Evolutionary conservation across 192 early-diverging fungal genomes (phyloP), one percentile per base, ranked within the genome.

Genomic region (Obelidium mucronatum): DNA sequence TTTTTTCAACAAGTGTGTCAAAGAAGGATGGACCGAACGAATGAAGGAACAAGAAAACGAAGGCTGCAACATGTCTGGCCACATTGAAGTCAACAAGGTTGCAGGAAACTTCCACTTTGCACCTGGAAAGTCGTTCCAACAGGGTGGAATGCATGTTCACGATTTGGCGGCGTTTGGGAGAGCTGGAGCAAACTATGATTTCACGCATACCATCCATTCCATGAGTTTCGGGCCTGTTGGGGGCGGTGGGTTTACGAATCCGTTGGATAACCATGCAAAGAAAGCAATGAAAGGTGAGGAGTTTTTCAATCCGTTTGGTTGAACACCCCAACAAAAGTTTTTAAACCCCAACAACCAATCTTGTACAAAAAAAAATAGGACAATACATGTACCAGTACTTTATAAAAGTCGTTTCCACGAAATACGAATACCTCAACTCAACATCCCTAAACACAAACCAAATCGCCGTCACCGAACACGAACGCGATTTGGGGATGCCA

Each of bases 41-140:
- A 79, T 96, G 53, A 84, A 87, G 53, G 87, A 84, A 40, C 95
- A 96, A 80, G 86, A 85, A 11, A 90, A 93, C 73, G 96, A 98
- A 82, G 97, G 96, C 26, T 98, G 97, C 78, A 89, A 92, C 70
- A 81, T 98, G 42, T 85, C 86, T 30, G 97, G 97, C 2, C 81
- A 83, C 56, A 76, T 97, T 28, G 78, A 87, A 40, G 94, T 98
- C 40, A 97, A 96, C 82, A 96, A 96, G 84, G 94, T 97, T 11
- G 84, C 93, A 26, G 97, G 97, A 44, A 96, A 96, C 73, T 92
- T 97, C 76, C 97, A 97, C 81, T 89, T 97, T 79, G 92, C 95
- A 8, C 95, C 96, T 15, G 96, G 97, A 54, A 89, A 91, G 55
- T 89, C 80, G 76, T 94, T 94, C 79, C 83, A 91, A 67, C 85